phyloP scores from a whole-genome alignment of 495 filamentous ascomycete genomes.

The Penicillium arizonense region DNA sequence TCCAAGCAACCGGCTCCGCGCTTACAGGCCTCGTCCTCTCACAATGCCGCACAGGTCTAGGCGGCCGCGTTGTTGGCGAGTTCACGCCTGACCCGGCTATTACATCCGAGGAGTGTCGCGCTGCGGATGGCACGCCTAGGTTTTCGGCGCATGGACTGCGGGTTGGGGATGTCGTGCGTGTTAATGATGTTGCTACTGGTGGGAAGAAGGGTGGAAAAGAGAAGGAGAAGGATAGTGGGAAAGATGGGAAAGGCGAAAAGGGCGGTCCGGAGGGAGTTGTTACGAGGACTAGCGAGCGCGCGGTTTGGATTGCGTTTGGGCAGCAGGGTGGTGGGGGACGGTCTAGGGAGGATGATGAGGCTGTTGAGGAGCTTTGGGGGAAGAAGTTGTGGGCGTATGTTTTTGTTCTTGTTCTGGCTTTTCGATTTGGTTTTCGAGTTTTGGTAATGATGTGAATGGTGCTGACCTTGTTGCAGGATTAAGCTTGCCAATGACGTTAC shows the following conservation, averaged over 20 bases:
- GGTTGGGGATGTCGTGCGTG: slow-evolving; percentile 81
- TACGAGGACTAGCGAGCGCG: slow-evolving; percentile 58
- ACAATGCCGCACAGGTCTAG: slow-evolving; percentile 87
- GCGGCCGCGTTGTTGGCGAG: slow-evolving; percentile 83
- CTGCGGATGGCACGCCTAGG: slow-evolving; percentile 25
- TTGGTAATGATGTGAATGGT: neutral
- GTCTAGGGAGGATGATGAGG: slow-evolving; percentile 54
- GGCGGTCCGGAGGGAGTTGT: slow-evolving; percentile 81
- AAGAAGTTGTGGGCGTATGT: slow-evolving; percentile 64
- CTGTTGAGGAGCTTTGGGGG: slow-evolving; percentile 56
- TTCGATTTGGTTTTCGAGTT: neutral
- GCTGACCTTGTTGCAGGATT: slow-evolving; percentile 49
- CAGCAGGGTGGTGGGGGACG: slow-evolving; percentile 51
- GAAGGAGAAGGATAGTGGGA: slow-evolving; percentile 64
- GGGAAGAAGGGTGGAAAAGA: slow-evolving; percentile 51
- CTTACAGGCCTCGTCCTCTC: slow-evolving; percentile 73
- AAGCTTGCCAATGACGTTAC: slow-evolving; percentile 97
- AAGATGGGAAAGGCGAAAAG: slow-evolving; percentile 55
- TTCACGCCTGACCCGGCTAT: slow-evolving; percentile 73
- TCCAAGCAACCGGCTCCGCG: slow-evolving; percentile 85
- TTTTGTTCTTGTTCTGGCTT: slow-evolving; percentile 6
- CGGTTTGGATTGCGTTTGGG: slow-evolving; percentile 67
- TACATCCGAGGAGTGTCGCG: slow-evolving; percentile 37
- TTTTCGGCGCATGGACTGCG: slow-evolving; percentile 82
- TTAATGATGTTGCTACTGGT: slow-evolving; percentile 70